These are phyloP conservation scores for Neofusicoccum sp. DNA, from an alignment of 2,329 filamentous ascomycete genomes.

Conservation along the genomic window DNA sequence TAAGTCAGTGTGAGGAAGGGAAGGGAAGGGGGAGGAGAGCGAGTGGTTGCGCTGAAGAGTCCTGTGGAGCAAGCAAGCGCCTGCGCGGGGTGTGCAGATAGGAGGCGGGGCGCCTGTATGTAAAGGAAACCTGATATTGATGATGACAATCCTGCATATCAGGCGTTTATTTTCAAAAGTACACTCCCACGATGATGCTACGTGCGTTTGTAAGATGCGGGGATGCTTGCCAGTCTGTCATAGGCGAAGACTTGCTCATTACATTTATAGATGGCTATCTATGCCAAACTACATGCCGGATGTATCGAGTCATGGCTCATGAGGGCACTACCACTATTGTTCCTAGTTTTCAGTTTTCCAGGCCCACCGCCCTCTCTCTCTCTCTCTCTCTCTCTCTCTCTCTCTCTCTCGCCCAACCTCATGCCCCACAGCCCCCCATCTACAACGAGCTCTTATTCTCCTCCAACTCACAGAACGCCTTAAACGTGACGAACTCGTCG, in stretches of 20 bases:
- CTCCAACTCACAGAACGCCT: constrained; percentile 87
- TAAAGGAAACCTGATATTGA: constrained; percentile 12
- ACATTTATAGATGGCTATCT: background rate
- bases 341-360: background rate
- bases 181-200: background rate
- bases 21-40: no score
- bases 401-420: background rate
- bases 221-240: no score
- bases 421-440: background rate
- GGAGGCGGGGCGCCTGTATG: constrained; percentile 15
- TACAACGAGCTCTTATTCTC: constrained; percentile 28
- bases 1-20: no score
- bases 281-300: background rate
- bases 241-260: background rate
- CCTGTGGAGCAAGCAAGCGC: background rate
- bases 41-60: background rate
- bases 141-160: constrained; percentile 17
- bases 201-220: no score
- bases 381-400: no score
- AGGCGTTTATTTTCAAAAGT: constrained; percentile 4
- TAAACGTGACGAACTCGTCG: constrained; percentile 73
- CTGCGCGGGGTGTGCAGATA: background rate
- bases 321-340: background rate
- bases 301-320: constrained; percentile 1
- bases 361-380: no score